These are phyloP conservation scores for Balakata baccata DNA, from an alignment of 345 rosid species.

Conservation along the genomic window DNA sequence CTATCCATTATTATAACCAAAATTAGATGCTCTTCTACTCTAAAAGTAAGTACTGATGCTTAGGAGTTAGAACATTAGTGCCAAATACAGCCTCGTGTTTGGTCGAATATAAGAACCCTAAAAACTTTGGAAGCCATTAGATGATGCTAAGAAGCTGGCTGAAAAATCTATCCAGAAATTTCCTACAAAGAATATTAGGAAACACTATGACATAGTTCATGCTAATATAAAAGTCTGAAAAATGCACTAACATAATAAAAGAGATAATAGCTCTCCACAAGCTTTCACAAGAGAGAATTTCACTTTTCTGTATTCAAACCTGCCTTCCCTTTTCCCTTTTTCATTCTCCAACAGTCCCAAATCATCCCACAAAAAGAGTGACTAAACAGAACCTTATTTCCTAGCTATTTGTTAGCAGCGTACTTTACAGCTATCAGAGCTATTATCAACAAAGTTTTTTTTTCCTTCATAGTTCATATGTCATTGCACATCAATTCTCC, in stretches of 20 bases:
- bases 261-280: not conserved
- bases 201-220: not conserved
- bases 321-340: not conserved
- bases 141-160: not conserved
- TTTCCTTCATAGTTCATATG: not conserved
- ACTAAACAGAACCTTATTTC: slow-evolving; percentile 1
- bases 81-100: not conserved
- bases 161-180: not conserved
- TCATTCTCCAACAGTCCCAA: not conserved
- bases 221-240: not conserved
- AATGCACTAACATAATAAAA: not conserved
- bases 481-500: not conserved
- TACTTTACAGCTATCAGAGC: not conserved
- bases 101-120: not conserved
- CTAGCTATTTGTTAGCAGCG: not conserved
- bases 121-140: not conserved
- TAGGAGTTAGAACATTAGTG: not conserved
- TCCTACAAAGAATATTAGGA: not conserved
- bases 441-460: not conserved
- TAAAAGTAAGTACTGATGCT: not conserved
- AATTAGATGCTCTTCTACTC: not conserved
- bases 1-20: not conserved
- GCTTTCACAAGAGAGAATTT: not conserved
- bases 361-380: not conserved
- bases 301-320: not conserved